Evolutionary conservation across 192 early-diverging fungal species (phyloP), one percentile per base, ranked within the genome.

Genomic region (Neocallimastix lanati): DNA sequence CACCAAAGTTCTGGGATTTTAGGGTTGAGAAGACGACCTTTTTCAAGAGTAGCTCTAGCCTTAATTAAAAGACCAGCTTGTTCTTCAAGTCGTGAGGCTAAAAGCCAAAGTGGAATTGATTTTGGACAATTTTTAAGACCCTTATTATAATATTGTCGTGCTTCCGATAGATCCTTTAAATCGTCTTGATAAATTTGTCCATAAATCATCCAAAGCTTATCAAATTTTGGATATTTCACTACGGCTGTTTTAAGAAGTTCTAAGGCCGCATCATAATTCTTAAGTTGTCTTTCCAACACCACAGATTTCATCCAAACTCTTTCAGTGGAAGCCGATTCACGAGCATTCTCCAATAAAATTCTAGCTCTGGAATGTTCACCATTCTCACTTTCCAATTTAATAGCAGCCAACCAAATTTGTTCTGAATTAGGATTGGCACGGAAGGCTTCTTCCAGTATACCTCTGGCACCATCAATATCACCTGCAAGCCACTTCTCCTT

Each of bases 281-380:
- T 76, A 37, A 94, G 82, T 80, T 95, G 92, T 28, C 96, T 86
- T 81, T 98, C 92, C 29, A 99, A 85, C 28, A 93, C 90, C 0
- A 90, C 93, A 9, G 93, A 92, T 80, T 99, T 99, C 93, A 99
- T 95, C 96, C 96, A 99, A 2, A 99, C 95, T 13, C 88, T 80
- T 38, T 92, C 85, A 2, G 95, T 95, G 78, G 92, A 92, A 12
- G 92, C 90, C 40, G 91, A 84, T 76, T 88, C 88, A 77, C 95
- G 85, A 0, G 96, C 96, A 36, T 88, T 88, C 78, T 88, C 86
- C 28, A 98, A 84, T 28, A 99, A 82, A 28, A 85, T 80, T 76
- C 92, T 89, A 2, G 96, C 97, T 76, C 93, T 88, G 6, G 88
- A 88, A 80, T 91, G 88, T 83, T 96, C 91, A 1, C 89, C 87